Conservation (phyloP, 108 stramenopile genomes). For the Skeletonema grethae region DNA sequence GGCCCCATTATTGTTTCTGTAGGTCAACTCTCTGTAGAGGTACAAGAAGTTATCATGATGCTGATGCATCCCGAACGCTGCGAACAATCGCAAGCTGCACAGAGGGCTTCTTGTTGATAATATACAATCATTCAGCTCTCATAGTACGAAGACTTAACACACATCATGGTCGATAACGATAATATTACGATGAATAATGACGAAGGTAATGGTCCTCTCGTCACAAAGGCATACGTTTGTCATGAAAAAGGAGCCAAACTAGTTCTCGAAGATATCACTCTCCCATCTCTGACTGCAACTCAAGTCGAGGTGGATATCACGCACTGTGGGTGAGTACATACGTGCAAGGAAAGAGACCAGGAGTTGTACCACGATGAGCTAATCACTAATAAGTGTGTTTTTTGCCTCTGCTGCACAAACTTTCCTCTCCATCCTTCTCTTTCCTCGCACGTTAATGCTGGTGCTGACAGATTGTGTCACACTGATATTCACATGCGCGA, state of each 20-base stretch:
- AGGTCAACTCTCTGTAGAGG: too few species aligned
- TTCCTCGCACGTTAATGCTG: too few species aligned
- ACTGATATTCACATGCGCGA: conserved; percentile 35
- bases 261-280: conserved; percentile 22
- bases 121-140: too few species aligned
- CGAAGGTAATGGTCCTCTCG: conserved; percentile 15
- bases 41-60: too few species aligned
- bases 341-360: background rate
- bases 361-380: background rate
- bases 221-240: conserved; percentile 26
- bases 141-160: too few species aligned
- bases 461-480: conserved; percentile 21
- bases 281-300: conserved; percentile 18
- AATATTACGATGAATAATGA: background rate
- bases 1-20: too few species aligned
- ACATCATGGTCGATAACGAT: too few species aligned
- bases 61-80: too few species aligned
- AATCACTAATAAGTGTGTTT: background rate
- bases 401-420: background rate
- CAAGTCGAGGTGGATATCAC: conserved; percentile 29
- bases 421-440: background rate
- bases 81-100: too few species aligned
- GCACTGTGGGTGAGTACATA: conserved; percentile 12
- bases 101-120: too few species aligned
- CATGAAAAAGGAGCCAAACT: conserved; percentile 23